Percentiles rank a stretch among this genome's conserved stretches.
These are phyloP conservation scores for Albatrellus sp. DNA, from an alignment of 1,284 basidiomycete genomes.

Conservation along the genomic window DNA sequence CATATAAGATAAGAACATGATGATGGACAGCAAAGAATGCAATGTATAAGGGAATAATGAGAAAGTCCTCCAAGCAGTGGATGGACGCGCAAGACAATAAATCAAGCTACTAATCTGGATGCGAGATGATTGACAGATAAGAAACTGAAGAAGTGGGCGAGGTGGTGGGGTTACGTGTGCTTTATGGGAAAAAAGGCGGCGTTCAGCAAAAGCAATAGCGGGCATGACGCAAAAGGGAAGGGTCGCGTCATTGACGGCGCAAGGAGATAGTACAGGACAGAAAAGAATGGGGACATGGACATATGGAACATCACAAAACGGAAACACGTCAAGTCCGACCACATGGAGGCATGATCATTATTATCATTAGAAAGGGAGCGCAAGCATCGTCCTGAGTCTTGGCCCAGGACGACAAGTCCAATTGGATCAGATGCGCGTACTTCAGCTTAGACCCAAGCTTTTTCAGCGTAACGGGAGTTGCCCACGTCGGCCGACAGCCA, in stretches of 20 bases:
- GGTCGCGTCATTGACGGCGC: conserved; percentile 15
- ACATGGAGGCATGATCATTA: conserved; percentile 3
- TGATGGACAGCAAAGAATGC: conserved; percentile 33
- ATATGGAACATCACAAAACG: conserved; percentile 12
- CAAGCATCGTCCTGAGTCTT: not conserved
- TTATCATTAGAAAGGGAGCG: conserved; percentile 6
- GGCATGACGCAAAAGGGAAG: conserved; percentile 28
- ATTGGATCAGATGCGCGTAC: conserved; percentile 1
- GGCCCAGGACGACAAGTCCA: not conserved
- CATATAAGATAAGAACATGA: conserved; percentile 34
- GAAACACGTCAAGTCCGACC: conserved; percentile 12
- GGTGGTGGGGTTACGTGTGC: conserved; percentile 6
- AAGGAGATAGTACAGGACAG: conserved; percentile 4
- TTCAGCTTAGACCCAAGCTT: conserved; percentile 40
- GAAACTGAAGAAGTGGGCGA: not conserved
- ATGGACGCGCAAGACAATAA: conserved; percentile 13
- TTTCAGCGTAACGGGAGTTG: conserved; percentile 45
- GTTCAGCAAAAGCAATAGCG: conserved; percentile 11
- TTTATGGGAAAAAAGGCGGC: conserved; percentile 4
- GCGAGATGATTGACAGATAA: conserved; percentile 11
- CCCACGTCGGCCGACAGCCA: conserved; percentile 58
- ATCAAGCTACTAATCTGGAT: conserved; percentile 13
- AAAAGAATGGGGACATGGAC: conserved; percentile 2
- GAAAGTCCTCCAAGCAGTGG: conserved; percentile 4
- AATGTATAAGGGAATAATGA: conserved; percentile 15